Conservation (phyloP, 495 filamentous ascomycete genomes). For the Aspergillus hancockii region DNA sequence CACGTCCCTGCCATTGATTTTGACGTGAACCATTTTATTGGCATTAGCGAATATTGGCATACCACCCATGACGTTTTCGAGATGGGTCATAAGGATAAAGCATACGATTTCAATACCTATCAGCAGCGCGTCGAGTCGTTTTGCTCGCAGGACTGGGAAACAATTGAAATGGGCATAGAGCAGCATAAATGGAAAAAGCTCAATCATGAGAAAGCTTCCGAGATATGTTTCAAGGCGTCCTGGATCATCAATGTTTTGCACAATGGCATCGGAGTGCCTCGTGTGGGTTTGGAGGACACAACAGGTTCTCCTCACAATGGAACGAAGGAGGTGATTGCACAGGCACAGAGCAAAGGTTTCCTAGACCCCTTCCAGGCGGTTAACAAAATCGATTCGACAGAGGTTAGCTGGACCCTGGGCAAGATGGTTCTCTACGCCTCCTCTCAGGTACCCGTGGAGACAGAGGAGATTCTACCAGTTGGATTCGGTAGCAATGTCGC, state of each 20-base stretch:
- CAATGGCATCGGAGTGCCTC: conserved; percentile 90
- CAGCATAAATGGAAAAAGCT: conserved; percentile 72
- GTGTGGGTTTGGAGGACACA: conserved; percentile 75
- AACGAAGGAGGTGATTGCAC: conserved; percentile 70
- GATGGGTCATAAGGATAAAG: conserved; percentile 73
- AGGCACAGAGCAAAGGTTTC: conserved; percentile 77
- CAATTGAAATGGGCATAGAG: conserved; percentile 65
- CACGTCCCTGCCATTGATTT: conserved; percentile 97
- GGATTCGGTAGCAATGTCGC: conserved; percentile 85
- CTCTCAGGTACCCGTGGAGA: conserved; percentile 72
- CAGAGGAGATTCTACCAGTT: conserved; percentile 66
- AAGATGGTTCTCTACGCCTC: conserved; percentile 98
- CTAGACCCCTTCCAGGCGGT: conserved; percentile 89
- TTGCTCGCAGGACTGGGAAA: conserved; percentile 79
- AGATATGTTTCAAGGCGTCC: conserved; percentile 96
- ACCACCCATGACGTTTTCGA: conserved; percentile 95
- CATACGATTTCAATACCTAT: conserved; percentile 91
- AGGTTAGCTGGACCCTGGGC: conserved; percentile 98
- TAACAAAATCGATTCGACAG: conserved; percentile 85
- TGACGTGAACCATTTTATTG: conserved; percentile 95
- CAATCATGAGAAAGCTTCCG: conserved; percentile 68
- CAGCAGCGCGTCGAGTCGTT: conserved; percentile 82
- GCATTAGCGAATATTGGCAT: conserved; percentile 99
- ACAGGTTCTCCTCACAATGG: conserved; percentile 58
- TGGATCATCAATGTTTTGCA: conserved; percentile 98